These are phyloP conservation scores for Achaetomium macrosporum DNA, from an alignment of 2,329 filamentous ascomycete species.

Conservation along the genomic window DNA sequence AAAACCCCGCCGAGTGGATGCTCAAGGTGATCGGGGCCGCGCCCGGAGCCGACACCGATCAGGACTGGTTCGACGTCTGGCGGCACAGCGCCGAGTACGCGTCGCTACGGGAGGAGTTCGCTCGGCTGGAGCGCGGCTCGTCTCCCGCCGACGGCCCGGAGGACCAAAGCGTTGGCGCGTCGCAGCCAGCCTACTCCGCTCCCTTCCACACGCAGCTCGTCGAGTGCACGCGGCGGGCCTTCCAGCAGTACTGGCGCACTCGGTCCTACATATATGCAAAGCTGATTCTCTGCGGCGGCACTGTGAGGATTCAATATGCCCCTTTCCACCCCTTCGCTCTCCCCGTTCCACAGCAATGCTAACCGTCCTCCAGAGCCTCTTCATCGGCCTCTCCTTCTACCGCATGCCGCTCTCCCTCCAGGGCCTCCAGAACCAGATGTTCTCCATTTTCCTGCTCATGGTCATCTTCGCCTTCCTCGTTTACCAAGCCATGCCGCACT, in stretches of 20 bases:
- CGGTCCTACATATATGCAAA: neutral
- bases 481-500: constrained; percentile 80
- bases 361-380: too few species aligned
- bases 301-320: too few species aligned
- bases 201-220: neutral
- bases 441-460: constrained; percentile 66
- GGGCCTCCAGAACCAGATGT: constrained; percentile 81
- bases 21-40: neutral
- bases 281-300: neutral
- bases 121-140: neutral
- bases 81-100: neutral
- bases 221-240: neutral
- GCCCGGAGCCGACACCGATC: neutral
- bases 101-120: neutral
- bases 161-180: neutral
- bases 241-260: neutral
- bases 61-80: neutral
- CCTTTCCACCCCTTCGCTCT: too few species aligned
- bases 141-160: neutral
- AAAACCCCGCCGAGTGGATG: neutral
- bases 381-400: constrained; percentile 17
- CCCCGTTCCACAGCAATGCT: too few species aligned
- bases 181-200: neutral
- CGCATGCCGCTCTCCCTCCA: constrained; percentile 65
- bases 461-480: constrained; percentile 76